phyloP scores from a whole-genome alignment of 306 rosid species.

The Prosopis cineraria region DNA sequence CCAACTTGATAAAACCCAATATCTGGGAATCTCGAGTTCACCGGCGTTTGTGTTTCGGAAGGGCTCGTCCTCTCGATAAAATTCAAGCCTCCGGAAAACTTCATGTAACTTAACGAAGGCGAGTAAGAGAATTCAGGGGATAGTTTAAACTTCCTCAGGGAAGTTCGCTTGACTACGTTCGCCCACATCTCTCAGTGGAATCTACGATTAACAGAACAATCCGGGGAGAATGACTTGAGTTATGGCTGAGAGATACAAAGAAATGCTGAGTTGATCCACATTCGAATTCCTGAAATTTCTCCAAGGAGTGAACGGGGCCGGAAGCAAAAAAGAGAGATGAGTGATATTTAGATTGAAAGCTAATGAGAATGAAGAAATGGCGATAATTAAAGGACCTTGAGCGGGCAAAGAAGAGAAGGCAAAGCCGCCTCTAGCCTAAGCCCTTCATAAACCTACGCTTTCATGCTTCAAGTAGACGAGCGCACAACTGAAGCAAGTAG shows the following conservation, averaged over 20 bases:
- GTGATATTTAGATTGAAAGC: not conserved
- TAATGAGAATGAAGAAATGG: not conserved
- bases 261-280: constrained; percentile 20
- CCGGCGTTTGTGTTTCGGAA: constrained; percentile 2
- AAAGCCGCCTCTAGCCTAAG: constrained; percentile 71
- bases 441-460: constrained; percentile 70
- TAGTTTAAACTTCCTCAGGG: constrained; percentile 42
- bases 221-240: not conserved
- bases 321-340: not conserved
- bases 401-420: not conserved
- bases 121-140: constrained; percentile 13
- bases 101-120: constrained; percentile 23
- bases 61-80: constrained; percentile 37
- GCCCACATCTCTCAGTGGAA: constrained; percentile 58
- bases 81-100: constrained; percentile 20
- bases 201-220: not conserved
- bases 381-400: not conserved
- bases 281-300: not conserved
- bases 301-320: not conserved
- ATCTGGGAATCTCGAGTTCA: constrained; percentile 15
- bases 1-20: constrained; percentile 32
- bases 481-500: not conserved
- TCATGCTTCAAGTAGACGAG: not conserved
- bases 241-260: constrained; percentile 16
- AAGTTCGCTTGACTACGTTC: constrained; percentile 52